Evolutionary conservation across 1,139 yeast genomes (phyloP), one percentile per base, ranked within the genome.

Genomic region (Suhomyces terraborum): DNA sequence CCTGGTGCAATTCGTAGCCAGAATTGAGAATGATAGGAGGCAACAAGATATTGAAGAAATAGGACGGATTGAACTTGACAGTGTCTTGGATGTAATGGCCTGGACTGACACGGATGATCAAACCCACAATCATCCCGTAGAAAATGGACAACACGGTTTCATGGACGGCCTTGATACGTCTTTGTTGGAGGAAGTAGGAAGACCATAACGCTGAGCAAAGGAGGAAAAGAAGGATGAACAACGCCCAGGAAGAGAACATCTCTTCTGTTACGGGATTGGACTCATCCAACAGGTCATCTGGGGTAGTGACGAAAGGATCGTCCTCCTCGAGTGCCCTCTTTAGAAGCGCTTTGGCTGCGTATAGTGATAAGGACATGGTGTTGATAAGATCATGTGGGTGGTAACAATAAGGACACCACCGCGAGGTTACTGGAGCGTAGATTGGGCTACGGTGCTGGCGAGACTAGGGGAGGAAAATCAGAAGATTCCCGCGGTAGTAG

Each of bases 81-180:
- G 96, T 91, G 57, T 91, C 95, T 66, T 94, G 98, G 52, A 94
- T 94, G 61, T 88, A 89, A 61, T 89, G 98, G 26, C 98, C 98
- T 0, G 98, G 98, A 4, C 88, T 77, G 18, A 91, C 75, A 51
- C 98, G 77, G 48, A 94, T 89, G 33, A 93, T 79, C 34, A 94
- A 66, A 0, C 99, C 99, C 20, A 94, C 96, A 38, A 88, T 75
- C 98, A 89, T 91, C 23, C 99, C 99, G 55, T 93, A 88, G 59
- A 93, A 89, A 49, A 94, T 93, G 1, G 98, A 88, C 38, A 94
- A 70, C 33, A 94, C 98, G 0, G 98, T 93, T 67, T 94, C 99
- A 63, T 94, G 99, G 13, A 94, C 81, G 2, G 96, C 96, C 59
- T 88, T 91, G 52, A 94, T 91, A 51, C 94, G 77, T 53, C 91